Evolutionary conservation across 129 eudicot genomes (phyloP).

Genomic region (Tagetes patula): DNA sequence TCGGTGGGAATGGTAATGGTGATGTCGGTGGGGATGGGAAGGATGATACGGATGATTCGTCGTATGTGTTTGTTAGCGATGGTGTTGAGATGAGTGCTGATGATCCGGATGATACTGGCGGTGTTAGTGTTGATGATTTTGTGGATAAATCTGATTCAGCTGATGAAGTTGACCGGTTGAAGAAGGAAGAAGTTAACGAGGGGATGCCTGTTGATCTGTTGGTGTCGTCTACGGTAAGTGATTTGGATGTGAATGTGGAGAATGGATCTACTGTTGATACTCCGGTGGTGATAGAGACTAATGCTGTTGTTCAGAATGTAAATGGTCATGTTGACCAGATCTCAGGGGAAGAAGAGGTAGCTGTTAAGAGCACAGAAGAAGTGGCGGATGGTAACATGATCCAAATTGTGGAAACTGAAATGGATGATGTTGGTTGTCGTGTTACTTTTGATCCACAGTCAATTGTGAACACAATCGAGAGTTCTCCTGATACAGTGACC

Average conservation of each 20-base stretch:
- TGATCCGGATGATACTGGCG: slow-evolving; percentile 25
- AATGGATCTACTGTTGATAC: slow-evolving; percentile 27
- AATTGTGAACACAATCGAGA: slow-evolving; percentile 12
- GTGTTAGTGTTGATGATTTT: slow-evolving; percentile 18
- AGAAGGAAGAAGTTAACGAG: slow-evolving; percentile 28
- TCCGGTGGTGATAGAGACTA: slow-evolving; percentile 11
- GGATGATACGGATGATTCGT: slow-evolving; percentile 35
- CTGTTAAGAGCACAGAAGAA: slow-evolving; percentile 20
- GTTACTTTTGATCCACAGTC: slow-evolving; percentile 22
- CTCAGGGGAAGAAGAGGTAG: slow-evolving; percentile 9
- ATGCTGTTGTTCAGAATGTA: slow-evolving; percentile 12
- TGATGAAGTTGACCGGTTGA: slow-evolving; percentile 26
- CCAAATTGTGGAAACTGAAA: slow-evolving; percentile 9
- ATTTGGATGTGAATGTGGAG: slow-evolving; percentile 16
- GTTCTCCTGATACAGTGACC: neutral
- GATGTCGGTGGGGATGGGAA: slow-evolving; percentile 38
- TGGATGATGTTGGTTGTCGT: slow-evolving; percentile 17
- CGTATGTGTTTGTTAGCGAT: slow-evolving; percentile 46
- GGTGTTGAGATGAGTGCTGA: slow-evolving; percentile 31
- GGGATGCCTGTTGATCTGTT: slow-evolving; percentile 17
- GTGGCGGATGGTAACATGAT: slow-evolving; percentile 9
- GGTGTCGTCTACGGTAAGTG: slow-evolving; percentile 10
- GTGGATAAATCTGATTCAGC: slow-evolving; percentile 23
- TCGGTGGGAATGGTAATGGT: slow-evolving; percentile 35
- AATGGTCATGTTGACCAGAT: slow-evolving; percentile 21